A percentile compares a stretch with the other conserved stretches of the same genome.
These are phyloP conservation scores for Dunaliella primolecta DNA, from an alignment of 139 green algal species.

Conservation along the genomic window DNA sequence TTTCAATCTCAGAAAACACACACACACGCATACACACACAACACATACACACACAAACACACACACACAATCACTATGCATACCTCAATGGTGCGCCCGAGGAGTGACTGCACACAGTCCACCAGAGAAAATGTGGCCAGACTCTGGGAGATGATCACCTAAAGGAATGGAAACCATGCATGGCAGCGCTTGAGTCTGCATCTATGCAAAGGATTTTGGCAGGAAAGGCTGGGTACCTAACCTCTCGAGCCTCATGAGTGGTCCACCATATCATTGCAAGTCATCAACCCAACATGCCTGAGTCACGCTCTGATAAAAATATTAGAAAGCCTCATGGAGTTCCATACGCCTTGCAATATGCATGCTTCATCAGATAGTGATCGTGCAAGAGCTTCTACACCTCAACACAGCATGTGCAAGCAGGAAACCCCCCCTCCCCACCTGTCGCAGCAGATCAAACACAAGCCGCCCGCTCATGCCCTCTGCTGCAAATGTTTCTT, in stretches of 20 bases:
- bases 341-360: too few relatives aligned
- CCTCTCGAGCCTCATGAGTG: neutral
- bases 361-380: too few relatives aligned
- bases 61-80: too few relatives aligned
- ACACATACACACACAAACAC: too few relatives aligned
- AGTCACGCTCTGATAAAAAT: too few relatives aligned
- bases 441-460: slow-evolving; percentile 49
- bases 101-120: slow-evolving; percentile 64
- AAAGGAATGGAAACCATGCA: neutral
- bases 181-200: neutral
- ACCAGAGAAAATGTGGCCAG: slow-evolving; percentile 73
- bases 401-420: too few relatives aligned
- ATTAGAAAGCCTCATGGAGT: too few relatives aligned
- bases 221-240: neutral
- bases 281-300: neutral
- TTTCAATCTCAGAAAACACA: too few relatives aligned
- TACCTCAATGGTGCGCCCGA: slow-evolving; percentile 64
- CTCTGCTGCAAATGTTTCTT: slow-evolving; percentile 51
- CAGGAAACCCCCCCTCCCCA: too few relatives aligned
- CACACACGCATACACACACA: too few relatives aligned
- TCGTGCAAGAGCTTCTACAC: too few relatives aligned
- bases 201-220: too few relatives aligned
- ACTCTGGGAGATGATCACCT: slow-evolving; percentile 60
- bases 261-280: neutral
- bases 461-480: slow-evolving; percentile 36